Percentiles rank a stretch among this genome's conserved stretches.
phyloP scores from a whole-genome alignment of 2,329 filamentous ascomycete species.

The Sphaerulina vaccinii region DNA sequence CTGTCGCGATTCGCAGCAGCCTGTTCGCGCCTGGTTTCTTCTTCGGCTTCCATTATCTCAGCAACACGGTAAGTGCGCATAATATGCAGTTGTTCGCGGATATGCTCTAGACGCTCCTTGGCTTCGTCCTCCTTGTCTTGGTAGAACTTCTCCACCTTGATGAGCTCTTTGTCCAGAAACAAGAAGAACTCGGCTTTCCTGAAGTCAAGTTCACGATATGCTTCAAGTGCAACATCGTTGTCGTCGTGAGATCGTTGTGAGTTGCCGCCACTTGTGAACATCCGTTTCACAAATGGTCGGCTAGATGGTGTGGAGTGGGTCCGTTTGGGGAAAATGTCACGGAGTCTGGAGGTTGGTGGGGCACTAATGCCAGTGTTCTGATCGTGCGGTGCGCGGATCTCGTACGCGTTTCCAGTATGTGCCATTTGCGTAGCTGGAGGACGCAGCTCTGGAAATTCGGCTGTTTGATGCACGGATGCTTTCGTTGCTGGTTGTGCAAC shows the following conservation, averaged over 20 bases:
- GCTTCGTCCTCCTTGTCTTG: conserved; percentile 83
- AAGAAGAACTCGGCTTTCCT: conserved; percentile 81
- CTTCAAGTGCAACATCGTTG: conserved; percentile 51
- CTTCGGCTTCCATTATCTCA: conserved; percentile 61
- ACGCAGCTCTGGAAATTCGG: conserved; percentile 7
- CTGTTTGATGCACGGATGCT: neutral
- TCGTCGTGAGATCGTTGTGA: conserved; percentile 39
- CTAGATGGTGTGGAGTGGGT: conserved; percentile 42
- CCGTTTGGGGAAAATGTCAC: conserved; percentile 37
- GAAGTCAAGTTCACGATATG: conserved; percentile 64
- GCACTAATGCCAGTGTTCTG: neutral
- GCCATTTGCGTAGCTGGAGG: conserved; percentile 27
- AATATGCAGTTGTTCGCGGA: conserved; percentile 84
- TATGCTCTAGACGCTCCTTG: conserved; percentile 63
- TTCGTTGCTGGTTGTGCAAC: conserved; percentile 1
- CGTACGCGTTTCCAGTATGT: conserved; percentile 31
- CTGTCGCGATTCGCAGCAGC: neutral
- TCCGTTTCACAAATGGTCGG: conserved; percentile 27
- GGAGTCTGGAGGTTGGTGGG: conserved; percentile 31
- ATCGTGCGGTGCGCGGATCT: conserved; percentile 23
- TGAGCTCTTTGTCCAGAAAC: conserved; percentile 78
- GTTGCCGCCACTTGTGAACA: conserved; percentile 26
- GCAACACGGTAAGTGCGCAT: conserved; percentile 82
- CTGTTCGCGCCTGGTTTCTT: conserved; percentile 35
- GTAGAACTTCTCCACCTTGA: conserved; percentile 93